Percentiles rank a stretch among this genome's conserved stretches.
Evolutionary conservation across 2,329 filamentous ascomycete species (phyloP).

Genomic region (Aspergillus neotritici): DNA sequence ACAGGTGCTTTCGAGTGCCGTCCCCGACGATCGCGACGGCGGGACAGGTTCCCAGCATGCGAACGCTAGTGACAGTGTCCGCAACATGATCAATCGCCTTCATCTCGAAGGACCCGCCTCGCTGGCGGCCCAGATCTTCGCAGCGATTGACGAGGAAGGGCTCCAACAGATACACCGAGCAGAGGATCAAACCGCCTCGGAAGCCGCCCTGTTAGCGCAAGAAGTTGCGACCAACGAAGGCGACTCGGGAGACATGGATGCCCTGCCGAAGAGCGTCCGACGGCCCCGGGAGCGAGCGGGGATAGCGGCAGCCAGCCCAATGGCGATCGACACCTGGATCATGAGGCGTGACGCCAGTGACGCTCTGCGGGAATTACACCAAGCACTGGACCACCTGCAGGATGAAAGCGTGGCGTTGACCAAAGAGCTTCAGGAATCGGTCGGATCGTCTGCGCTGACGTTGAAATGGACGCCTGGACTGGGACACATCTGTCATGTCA

Average conservation of each 20-base stretch:
- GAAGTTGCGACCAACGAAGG: conserved; percentile 64
- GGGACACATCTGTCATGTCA: conserved; percentile 87
- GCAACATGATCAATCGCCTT: conserved; percentile 27
- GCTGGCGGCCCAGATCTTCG: conserved; percentile 65
- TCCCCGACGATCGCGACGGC: conserved; percentile 21
- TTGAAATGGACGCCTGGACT: conserved; percentile 82
- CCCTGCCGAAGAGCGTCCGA: conserved; percentile 50
- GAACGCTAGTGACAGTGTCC: conserved; percentile 20
- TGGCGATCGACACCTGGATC: conserved; percentile 53
- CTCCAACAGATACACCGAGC: conserved; percentile 73
- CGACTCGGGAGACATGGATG: conserved; percentile 49
- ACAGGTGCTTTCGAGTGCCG: conserved; percentile 23
- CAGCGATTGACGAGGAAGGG: conserved; percentile 87
- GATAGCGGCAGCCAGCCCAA: conserved; percentile 31
- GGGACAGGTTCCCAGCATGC: conserved; percentile 28
- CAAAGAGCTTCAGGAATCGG: conserved; percentile 54
- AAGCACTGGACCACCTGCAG: conserved; percentile 55
- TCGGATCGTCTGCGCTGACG: conserved; percentile 61
- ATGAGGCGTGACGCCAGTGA: conserved; percentile 63
- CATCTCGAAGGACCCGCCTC: conserved; percentile 58
- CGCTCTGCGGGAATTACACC: conserved; percentile 62
- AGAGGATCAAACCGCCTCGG: conserved; percentile 64
- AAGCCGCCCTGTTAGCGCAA: conserved; percentile 68
- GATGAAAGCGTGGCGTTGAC: conserved; percentile 58
- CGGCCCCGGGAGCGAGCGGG: conserved; percentile 22